Evolutionary conservation across 2,329 filamentous ascomycete genomes (phyloP).

Genomic region (Claviceps sp.): DNA sequence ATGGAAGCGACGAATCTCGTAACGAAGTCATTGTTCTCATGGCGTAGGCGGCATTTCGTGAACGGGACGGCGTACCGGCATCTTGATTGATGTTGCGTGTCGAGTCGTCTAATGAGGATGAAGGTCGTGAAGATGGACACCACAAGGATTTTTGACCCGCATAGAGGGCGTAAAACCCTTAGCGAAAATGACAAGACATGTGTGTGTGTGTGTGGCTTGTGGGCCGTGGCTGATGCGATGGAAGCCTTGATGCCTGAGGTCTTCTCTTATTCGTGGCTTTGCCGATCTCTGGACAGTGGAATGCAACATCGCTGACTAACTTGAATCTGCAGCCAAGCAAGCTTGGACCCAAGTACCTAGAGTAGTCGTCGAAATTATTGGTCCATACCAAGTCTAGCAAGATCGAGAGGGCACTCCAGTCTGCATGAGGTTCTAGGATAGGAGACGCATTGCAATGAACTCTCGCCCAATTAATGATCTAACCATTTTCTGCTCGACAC

Average conservation of each 20-base stretch:
- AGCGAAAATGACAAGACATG: constrained; percentile 10
- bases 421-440: constrained; percentile 6
- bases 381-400: neutral
- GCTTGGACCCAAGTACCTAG: neutral
- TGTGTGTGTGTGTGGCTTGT: neutral
- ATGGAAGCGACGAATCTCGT: neutral
- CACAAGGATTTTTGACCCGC: constrained; percentile 22
- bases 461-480: neutral
- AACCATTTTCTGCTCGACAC: neutral
- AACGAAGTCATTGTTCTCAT: neutral
- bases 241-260: neutral
- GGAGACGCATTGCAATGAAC: constrained; percentile 8
- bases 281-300: no score
- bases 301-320: neutral
- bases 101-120: constrained; percentile 23
- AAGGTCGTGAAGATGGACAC: constrained; percentile 17
- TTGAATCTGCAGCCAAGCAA: neutral
- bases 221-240: neutral
- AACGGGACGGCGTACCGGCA: constrained; percentile 24
- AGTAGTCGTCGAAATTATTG: neutral
- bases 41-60: constrained; percentile 2
- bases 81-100: constrained; percentile 26
- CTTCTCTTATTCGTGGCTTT: neutral
- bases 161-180: constrained; percentile 25
- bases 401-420: neutral